A percentile compares a stretch with the other conserved stretches of the same genome.
phyloP scores from a whole-genome alignment of 208 protist genomes.

The Wallacemonas sp. region DNA sequence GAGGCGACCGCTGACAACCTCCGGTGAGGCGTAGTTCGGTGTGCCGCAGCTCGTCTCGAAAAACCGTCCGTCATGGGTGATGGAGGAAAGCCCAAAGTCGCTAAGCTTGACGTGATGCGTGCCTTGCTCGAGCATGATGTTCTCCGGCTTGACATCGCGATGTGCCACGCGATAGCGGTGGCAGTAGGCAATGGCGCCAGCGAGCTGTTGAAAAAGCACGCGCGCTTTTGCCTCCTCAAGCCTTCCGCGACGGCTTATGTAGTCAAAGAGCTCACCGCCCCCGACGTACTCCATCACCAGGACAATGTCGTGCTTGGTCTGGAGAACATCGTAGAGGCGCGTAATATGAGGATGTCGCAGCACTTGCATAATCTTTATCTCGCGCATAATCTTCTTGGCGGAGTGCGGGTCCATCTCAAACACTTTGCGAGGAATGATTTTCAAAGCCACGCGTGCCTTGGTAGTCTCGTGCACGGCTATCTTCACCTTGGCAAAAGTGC shows the following conservation, averaged over 20 bases:
- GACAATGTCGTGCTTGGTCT: constrained; percentile 96
- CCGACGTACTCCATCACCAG: constrained; percentile 98
- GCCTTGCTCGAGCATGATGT: constrained; percentile 77
- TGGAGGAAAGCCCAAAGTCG: constrained; percentile 86
- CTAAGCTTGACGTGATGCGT: constrained; percentile 75
- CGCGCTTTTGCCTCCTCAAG: constrained; percentile 90
- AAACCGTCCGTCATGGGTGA: constrained; percentile 75
- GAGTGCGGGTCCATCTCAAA: constrained; percentile 75
- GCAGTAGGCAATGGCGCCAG: constrained; percentile 97
- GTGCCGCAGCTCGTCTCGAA: constrained; percentile 90
- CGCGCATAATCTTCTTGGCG: constrained; percentile 92
- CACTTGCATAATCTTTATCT: constrained; percentile 97
- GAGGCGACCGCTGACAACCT: constrained; percentile 74
- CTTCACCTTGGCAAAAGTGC: constrained; percentile 87
- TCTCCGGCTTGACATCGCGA: constrained; percentile 92
- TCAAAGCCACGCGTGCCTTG: constrained; percentile 73
- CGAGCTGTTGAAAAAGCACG: constrained; percentile 97
- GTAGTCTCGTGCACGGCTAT: constrained; percentile 96
- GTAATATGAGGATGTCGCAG: constrained; percentile 98
- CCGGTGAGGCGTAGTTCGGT: constrained; percentile 83
- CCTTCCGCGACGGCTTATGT: constrained; percentile 95
- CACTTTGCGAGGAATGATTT: constrained; percentile 75
- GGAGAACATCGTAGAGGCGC: constrained; percentile 96
- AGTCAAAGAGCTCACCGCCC: constrained; percentile 98
- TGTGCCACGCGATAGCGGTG: constrained; percentile 93